Conservation (phyloP, 2,329 filamentous ascomycete genomes). For the Ambrosiella cleistominuta region DNA sequence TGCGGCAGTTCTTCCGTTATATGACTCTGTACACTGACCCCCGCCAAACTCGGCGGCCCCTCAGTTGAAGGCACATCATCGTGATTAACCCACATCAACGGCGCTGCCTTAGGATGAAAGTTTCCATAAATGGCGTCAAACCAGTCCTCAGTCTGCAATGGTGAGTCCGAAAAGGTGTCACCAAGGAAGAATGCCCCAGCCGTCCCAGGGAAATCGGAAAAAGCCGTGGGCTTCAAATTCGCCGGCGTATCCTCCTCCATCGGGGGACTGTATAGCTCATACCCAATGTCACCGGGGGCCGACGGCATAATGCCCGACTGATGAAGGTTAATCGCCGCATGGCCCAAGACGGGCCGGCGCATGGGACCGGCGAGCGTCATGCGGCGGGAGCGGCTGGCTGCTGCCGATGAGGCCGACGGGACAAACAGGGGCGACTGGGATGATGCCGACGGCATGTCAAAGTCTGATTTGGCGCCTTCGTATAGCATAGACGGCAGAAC, state of each 20-base stretch:
- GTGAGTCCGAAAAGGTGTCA: no score
- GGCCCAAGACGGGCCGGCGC: neutral
- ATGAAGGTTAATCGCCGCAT: neutral
- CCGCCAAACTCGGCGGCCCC: neutral
- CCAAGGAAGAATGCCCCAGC: neutral
- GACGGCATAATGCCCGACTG: neutral
- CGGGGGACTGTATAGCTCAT: neutral
- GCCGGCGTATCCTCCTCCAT: neutral
- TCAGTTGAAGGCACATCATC: neutral
- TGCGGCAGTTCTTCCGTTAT: neutral
- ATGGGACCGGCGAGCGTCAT: neutral
- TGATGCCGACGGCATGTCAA: neutral
- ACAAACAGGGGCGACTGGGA: no score
- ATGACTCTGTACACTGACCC: neutral
- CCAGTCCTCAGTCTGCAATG: no score
- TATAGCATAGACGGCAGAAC: neutral
- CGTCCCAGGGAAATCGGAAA: neutral
- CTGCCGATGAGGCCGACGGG: no score
- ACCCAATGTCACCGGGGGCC: neutral
- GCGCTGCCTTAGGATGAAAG: neutral
- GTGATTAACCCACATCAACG: neutral
- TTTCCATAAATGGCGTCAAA: slow-evolving; percentile 10
- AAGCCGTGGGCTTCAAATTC: no score
- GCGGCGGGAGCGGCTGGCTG: neutral
- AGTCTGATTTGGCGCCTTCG: no score